Percentiles rank a stretch among this genome's conserved stretches.
Evolutionary conservation across 2,329 filamentous ascomycete genomes (phyloP).

Genomic region (Coleophoma crateriformis): DNA sequence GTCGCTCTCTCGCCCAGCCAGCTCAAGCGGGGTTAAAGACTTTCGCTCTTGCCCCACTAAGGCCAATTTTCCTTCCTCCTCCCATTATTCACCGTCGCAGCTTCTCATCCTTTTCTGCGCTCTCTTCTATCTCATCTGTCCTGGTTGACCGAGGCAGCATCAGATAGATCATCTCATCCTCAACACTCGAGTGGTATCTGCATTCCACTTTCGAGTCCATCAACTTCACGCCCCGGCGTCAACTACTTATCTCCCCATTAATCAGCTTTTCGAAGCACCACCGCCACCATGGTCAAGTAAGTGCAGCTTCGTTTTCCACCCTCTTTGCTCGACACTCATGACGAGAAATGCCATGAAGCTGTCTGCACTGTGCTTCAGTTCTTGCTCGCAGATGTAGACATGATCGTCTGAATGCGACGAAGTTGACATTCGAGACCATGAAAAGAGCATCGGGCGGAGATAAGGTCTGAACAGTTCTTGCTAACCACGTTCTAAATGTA

Average conservation of each 20-base stretch:
- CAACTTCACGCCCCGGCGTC: slow-evolving; percentile 17
- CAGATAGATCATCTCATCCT: slow-evolving; percentile 13
- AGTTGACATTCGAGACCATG: not conserved
- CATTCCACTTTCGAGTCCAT: slow-evolving; percentile 17
- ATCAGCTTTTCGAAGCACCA: slow-evolving; percentile 45
- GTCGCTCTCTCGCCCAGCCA: too few relatives aligned
- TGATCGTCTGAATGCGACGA: too few relatives aligned
- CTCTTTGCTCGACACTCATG: not conserved
- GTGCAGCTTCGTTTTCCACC: slow-evolving; percentile 35
- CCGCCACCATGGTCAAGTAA: slow-evolving; percentile 99
- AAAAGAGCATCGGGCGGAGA: slow-evolving; percentile 4
- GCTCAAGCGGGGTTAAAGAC: not conserved
- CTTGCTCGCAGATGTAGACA: too few relatives aligned
- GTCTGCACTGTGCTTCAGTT: too few relatives aligned
- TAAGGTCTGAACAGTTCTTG: slow-evolving; percentile 7
- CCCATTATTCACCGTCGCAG: slow-evolving; percentile 9
- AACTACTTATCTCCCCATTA: slow-evolving; percentile 17
- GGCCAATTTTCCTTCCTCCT: slow-evolving; percentile 2
- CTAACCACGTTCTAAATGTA: slow-evolving; percentile 38
- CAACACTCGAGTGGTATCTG: slow-evolving; percentile 15
- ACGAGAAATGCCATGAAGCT: too few relatives aligned
- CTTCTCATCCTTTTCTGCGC: slow-evolving; percentile 17
- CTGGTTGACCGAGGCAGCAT: slow-evolving; percentile 19
- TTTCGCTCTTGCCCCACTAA: not conserved
- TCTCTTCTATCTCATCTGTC: slow-evolving; percentile 20